Evolutionary conservation across 2,329 filamentous ascomycete genomes (phyloP), one percentile per base, ranked within the genome.

Genomic region (Orbilia oligospora): DNA sequence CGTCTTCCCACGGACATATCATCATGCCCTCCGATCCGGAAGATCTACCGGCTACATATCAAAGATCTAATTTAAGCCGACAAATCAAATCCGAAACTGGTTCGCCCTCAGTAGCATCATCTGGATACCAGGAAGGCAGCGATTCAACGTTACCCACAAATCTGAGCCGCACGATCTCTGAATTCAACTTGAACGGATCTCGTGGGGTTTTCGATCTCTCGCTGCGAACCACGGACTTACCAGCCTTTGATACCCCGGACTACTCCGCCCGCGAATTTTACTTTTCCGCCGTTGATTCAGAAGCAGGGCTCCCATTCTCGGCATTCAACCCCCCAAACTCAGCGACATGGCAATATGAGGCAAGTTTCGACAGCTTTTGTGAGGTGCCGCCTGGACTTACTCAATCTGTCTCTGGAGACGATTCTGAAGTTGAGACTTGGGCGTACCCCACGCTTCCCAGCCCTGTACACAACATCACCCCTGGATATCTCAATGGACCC

Each of bases 361-460:
- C 87, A 87, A 81, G 88, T 88, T 82, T 80, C 46, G 80, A 81
- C 33, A 75, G 71, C 56, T 76, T 69, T 64, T 81, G 67, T 80
- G 81, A 66, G 80, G 80, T 61, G 64, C 81, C 56, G 71, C 80
- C 87, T 86, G n/a, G 88, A 89, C 82, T 88, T 87, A 80, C 86
- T 87, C 30, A 85, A 87, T 89, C 89, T 9, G 91, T 89, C 8
- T 91, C 90, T 12, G 90, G 90, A 41, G 90, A 91, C 77, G 89
- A 91, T 8, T 91, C 90, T 9, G 90, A 91, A 82, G 89, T 89
- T 4, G 90, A 91, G 79, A 90, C 91, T 87, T 87, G 83, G 84
- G 56, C 18, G 3, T 22, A 83, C 85, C 48, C 84, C 85, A 80
- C 85, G 78, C 64, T 81, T 81, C 64, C 83, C 81, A 72, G 78